Evolutionary conservation across 192 early-diverging fungal species (phyloP), one percentile per base, ranked within the genome.

Genomic region (Backusella australiensis): DNA sequence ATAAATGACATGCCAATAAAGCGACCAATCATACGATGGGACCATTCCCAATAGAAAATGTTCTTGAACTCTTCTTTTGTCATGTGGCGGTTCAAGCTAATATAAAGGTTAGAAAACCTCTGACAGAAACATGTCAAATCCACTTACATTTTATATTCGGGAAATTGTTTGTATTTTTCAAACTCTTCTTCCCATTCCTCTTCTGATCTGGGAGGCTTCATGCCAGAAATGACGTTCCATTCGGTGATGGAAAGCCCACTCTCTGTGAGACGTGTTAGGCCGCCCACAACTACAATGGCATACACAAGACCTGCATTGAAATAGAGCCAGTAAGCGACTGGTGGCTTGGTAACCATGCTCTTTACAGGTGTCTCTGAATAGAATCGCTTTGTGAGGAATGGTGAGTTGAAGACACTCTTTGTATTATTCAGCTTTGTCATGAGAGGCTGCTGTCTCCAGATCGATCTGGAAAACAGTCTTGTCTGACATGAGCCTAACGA

Each of bases 21-120:
- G 3, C 97, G 88, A n/a, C 97, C 98, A 53, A 93, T 85, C 86
- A 97, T 97, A 78, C 98, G 91, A 79, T 99, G 97, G 68, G 92
- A 92, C 97, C 98, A 98, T 85, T 99, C 97, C 91, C 95, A 95
- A 84, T 95, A 98, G 83, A 96, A 99, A 74, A 98, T 99, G 70
- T 85, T 90, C 85, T 99, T 98, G 88, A 99, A 98, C 81, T 99
- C 96, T 34, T 90, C 85, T 21, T 98, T 80, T 2, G 91, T 91
- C 81, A 99, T 96, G 44, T 94, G 85, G 70, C 92, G 92, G 83
- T 99, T 96, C 74, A 97, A 84, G 73, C 93, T 95, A 81, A 29
- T 32, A 70, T 19, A 36, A 17, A 41, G 11, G 42, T 44, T 44
- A 5, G n/a, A 49, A 11, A 3, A 21, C n/a, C 32, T 44, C 17